phyloP scores from a whole-genome alignment of 2,329 filamentous ascomycete species.

The Alternaria burnsii region DNA sequence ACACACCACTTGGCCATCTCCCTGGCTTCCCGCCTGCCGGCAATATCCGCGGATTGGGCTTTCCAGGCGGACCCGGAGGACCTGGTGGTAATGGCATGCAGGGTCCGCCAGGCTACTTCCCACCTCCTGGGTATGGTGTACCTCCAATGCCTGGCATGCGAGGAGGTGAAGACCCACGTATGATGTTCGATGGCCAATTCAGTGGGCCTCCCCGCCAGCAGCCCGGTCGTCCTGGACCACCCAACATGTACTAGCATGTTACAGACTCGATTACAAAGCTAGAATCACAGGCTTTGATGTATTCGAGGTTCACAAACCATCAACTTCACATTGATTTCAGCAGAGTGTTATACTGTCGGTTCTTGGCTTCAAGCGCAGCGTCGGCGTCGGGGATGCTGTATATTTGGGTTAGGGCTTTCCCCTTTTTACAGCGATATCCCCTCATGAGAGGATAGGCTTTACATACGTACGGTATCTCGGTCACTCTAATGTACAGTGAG shows the following conservation, averaged over 20 bases:
- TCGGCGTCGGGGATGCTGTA: conserved; percentile 14
- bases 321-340: conserved; percentile 9
- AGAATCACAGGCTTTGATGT: not conserved
- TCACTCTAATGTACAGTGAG: conserved; percentile 2
- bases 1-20: conserved; percentile 50
- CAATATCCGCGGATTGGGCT: conserved; percentile 41
- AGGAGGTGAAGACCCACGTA: conserved; percentile 46
- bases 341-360: conserved; percentile 5
- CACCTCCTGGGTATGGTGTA: conserved; percentile 43
- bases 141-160: conserved; percentile 43
- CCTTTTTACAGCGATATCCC: conserved; percentile 1
- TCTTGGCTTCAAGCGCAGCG: conserved; percentile 12
- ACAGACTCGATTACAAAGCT: not conserved
- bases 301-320: not conserved
- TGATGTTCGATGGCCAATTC: conserved; percentile 50
- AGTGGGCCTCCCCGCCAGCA: conserved; percentile 41
- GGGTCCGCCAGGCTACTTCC: conserved; percentile 49
- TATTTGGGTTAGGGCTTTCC: conserved; percentile 5
- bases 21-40: conserved; percentile 45
- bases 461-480: not conserved
- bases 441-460: not conserved
- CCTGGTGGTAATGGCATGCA: conserved; percentile 43
- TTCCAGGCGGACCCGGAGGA: conserved; percentile 38
- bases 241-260: conserved; percentile 43
- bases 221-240: conserved; percentile 41